These are phyloP conservation scores for Scleroderma citrinum DNA, from an alignment of 768 basidiomycete species.

Conservation along the genomic window DNA sequence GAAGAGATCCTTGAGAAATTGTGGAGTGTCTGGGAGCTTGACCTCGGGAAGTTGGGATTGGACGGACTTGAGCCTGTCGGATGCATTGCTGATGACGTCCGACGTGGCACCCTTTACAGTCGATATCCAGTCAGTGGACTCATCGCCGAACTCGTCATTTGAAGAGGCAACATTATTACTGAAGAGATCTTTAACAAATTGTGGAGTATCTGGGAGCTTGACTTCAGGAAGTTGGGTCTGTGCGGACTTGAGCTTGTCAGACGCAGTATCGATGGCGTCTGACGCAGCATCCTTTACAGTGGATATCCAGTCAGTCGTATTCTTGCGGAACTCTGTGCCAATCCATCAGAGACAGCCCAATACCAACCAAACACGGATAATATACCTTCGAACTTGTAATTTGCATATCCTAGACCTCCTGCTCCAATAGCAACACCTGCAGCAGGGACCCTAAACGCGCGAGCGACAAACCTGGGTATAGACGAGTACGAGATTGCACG, in stretches of 20 bases:
- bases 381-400: constrained; percentile 94
- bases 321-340: constrained; percentile 64
- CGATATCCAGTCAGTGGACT: constrained; percentile 59
- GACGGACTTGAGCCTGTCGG: constrained; percentile 58
- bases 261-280: constrained; percentile 66
- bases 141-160: constrained; percentile 54
- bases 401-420: constrained; percentile 89
- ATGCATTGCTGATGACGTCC: constrained; percentile 66
- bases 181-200: no score
- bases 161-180: no score
- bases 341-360: not conserved
- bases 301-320: constrained; percentile 59
- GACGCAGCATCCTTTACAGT: constrained; percentile 56
- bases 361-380: constrained; percentile 3
- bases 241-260: constrained; percentile 58
- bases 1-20: constrained; percentile 67
- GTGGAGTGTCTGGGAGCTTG: constrained; percentile 51
- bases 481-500: constrained; percentile 82
- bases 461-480: constrained; percentile 81
- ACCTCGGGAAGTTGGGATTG: constrained; percentile 55
- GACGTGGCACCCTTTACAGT: constrained; percentile 56
- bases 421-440: constrained; percentile 88
- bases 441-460: constrained; percentile 84
- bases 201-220: constrained; percentile 44
- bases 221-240: constrained; percentile 55